Percentiles rank a stretch among this genome's conserved stretches.
These are phyloP conservation scores for Ganoderma multipileum DNA, from an alignment of 1,284 basidiomycete species.

Conservation along the genomic window DNA sequence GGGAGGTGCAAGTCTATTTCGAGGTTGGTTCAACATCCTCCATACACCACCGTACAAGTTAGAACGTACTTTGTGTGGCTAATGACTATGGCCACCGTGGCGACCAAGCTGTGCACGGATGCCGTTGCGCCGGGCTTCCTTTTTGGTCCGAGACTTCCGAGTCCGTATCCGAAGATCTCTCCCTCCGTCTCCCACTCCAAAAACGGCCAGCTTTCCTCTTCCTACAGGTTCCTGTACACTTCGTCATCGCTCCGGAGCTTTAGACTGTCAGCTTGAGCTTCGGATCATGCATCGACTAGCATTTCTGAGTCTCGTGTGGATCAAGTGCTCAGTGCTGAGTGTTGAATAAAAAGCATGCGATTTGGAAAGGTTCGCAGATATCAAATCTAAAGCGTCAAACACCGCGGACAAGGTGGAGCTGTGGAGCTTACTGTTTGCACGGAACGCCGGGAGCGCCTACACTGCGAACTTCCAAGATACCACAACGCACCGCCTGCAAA, in stretches of 20 bases:
- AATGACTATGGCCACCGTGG: neutral
- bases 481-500: conserved; percentile 8
- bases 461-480: conserved; percentile 24
- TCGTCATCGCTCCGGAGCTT: neutral
- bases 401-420: neutral
- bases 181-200: neutral
- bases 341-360: neutral
- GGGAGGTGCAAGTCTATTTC: neutral
- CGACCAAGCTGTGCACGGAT: conserved; percentile 9
- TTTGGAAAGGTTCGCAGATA: conserved; percentile 9
- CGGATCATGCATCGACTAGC: neutral
- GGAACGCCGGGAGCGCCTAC: conserved; percentile 12
- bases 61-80: neutral
- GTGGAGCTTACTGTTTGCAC: neutral
- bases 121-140: conserved; percentile 3
- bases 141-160: conserved; percentile 1
- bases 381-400: conserved; percentile 15
- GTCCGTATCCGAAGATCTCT: neutral
- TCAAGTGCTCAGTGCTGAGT: neutral
- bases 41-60: neutral
- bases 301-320: neutral
- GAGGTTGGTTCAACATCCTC: neutral
- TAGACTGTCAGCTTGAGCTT: neutral
- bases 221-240: neutral
- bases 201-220: neutral